Evolutionary conservation across 2,329 filamentous ascomycete species (phyloP).

Genomic region (Venturia asperata): DNA sequence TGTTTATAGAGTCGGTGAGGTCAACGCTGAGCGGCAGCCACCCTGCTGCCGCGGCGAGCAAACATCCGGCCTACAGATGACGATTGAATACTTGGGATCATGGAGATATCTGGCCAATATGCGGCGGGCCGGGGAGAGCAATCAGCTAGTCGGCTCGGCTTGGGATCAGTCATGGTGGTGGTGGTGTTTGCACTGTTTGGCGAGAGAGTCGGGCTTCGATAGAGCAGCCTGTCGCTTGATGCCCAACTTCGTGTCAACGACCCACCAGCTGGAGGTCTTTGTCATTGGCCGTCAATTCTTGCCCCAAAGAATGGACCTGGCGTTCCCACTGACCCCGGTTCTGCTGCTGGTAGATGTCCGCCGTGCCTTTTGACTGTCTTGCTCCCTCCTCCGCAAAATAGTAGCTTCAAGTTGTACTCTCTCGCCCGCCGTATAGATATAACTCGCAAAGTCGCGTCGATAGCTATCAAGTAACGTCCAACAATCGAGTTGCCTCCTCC

Average conservation of each 20-base stretch:
- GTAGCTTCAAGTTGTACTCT: not conserved
- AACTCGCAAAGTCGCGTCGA: not conserved
- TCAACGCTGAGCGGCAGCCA: not conserved
- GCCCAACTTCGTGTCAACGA: constrained; percentile 11
- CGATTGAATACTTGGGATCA: not conserved
- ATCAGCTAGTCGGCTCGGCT: not conserved
- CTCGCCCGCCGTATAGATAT: not conserved
- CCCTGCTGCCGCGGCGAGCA: not conserved
- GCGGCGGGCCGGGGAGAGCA: not conserved
- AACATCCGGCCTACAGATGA: not conserved
- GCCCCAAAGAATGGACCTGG: constrained; percentile 3
- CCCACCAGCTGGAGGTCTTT: not conserved
- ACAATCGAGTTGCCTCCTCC: not conserved
- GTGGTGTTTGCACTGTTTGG: not conserved
- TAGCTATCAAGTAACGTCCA: not conserved
- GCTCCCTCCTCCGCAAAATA: not conserved
- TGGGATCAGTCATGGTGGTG: not conserved
- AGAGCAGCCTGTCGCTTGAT: not conserved
- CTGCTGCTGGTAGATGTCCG: not conserved
- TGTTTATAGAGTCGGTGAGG: not conserved
- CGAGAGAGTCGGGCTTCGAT: constrained; percentile 1
- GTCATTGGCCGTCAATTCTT: constrained; percentile 1
- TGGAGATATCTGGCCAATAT: not conserved
- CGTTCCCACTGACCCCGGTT: not conserved
- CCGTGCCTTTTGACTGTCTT: not conserved